Evolutionary conservation across 768 basidiomycete genomes (phyloP), one percentile per base, ranked within the genome.

Genomic region (Polyporus arcularius): DNA sequence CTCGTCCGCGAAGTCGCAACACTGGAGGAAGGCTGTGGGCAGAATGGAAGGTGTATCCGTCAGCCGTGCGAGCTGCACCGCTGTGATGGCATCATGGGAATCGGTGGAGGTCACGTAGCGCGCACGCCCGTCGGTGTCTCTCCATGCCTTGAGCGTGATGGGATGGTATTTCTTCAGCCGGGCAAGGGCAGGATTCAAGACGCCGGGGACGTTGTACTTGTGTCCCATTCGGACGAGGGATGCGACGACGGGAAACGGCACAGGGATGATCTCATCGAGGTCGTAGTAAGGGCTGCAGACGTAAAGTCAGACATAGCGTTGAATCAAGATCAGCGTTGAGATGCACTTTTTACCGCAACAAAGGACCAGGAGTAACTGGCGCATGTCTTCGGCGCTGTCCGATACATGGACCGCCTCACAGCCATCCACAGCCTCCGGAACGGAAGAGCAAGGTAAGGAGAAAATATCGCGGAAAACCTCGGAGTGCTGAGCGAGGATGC

Each of bases 391-490:
- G 30, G 62, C 21, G 2, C 35, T 14, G 28, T 67, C 66, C 3
- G 60, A 46, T 3, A 67, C 45, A 9, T 54, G 57, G 14, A 67
- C 51, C 4, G 60, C 42, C 15, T 57, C 57, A 43, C 57, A 64
- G 15, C 42, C 66, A 4, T 61, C 66, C 16, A 53, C 32, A 2
- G 26, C 26, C 47, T 64, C 58, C 8, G 4, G 21, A n/a, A 21
- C 55, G 7, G 2, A n/a, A 6, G 60, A 53, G 21, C 46, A 58
- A 2, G 64, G 59, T 4, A 67, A 11, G 1, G 42, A 54, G 39
- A 65, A 57, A 16, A 67, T 30, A 41, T 53, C 63, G 15, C 55
- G 47, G 45, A 68, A 63, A 1, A 67, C 57, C 3, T 43, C 56
- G 8, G 65, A 68, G 5, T 54, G 57, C 4, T 50, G 57, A 31